phyloP scores from a whole-genome alignment of 371 early-diverging fungal genomes.

The Syncephalis plumigaleata region DNA sequence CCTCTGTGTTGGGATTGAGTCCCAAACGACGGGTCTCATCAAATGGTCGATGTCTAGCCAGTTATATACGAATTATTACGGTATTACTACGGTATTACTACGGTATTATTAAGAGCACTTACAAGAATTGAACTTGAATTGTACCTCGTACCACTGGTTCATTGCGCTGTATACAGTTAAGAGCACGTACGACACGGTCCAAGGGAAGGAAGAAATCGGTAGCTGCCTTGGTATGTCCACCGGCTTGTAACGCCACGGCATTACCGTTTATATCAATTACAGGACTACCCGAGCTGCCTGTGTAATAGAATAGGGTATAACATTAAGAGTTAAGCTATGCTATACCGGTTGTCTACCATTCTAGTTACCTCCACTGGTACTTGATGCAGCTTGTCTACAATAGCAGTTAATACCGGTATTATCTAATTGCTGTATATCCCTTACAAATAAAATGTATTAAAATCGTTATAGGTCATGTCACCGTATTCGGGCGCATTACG shows the following conservation, averaged over 20 bases:
- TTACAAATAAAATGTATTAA: conserved; percentile 13
- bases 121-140: conserved; percentile 67
- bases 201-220: conserved; percentile 89
- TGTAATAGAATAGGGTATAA: too few relatives aligned
- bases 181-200: conserved; percentile 61
- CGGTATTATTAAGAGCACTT: background rate
- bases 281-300: conserved; percentile 61
- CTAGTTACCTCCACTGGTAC: conserved; percentile 51
- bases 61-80: background rate
- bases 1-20: conserved; percentile 45
- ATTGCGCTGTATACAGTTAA: conserved; percentile 47
- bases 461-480: conserved; percentile 41
- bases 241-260: conserved; percentile 84
- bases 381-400: conserved; percentile 43
- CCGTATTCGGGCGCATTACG: conserved; percentile 56
- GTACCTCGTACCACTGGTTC: conserved; percentile 70
- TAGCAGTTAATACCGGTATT: background rate
- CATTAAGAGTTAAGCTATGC: background rate
- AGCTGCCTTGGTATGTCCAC: conserved; percentile 61
- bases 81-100: too few relatives aligned
- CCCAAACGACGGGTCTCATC: conserved; percentile 64
- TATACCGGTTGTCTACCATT: background rate
- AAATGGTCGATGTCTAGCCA: conserved; percentile 33
- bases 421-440: background rate
- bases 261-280: conserved; percentile 85